phyloP scores from a whole-genome alignment of 2,329 filamentous ascomycete genomes.

The Massarina eburnea region DNA sequence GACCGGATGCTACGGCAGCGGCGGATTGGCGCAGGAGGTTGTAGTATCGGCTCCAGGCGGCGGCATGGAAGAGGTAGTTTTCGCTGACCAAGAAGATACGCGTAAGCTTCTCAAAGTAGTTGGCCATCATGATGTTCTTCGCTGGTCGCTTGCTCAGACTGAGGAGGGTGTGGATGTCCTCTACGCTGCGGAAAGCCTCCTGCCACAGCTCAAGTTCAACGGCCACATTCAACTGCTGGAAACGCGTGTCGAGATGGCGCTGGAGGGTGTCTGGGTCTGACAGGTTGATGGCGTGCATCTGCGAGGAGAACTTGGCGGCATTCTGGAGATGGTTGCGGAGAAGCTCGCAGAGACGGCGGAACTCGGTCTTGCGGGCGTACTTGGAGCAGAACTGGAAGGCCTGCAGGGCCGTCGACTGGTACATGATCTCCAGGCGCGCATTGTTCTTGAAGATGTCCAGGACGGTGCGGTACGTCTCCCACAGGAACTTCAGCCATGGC shows the following conservation, averaged over 20 bases:
- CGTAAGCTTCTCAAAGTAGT: slow-evolving; percentile 99
- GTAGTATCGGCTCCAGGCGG: slow-evolving; percentile 96
- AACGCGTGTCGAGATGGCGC: slow-evolving; percentile 94
- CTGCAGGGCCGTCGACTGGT: slow-evolving; percentile 96
- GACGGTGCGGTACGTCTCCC: slow-evolving; percentile 98
- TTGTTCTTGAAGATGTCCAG: slow-evolving; percentile 99
- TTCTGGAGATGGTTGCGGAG: slow-evolving; percentile 98
- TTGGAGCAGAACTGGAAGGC: slow-evolving; percentile 99
- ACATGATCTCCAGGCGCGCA: slow-evolving; percentile 93
- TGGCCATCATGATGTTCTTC: slow-evolving; percentile 99
- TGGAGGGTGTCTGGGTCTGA: slow-evolving; percentile 97
- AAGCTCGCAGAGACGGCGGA: slow-evolving; percentile 95
- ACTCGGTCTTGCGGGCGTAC: slow-evolving; percentile 98
- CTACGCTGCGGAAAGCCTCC: slow-evolving; percentile 97
- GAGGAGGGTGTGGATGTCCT: slow-evolving; percentile 96
- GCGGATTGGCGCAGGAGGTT: slow-evolving; percentile 92
- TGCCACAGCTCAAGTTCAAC: slow-evolving; percentile 99
- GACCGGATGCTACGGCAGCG: slow-evolving; percentile 76
- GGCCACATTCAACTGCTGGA: slow-evolving; percentile 97
- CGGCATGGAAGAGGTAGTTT: slow-evolving; percentile 99
- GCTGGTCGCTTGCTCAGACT: slow-evolving; percentile 97
- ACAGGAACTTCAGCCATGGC: slow-evolving; percentile 98
- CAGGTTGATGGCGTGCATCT: slow-evolving; percentile 99
- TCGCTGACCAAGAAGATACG: slow-evolving; percentile 98
- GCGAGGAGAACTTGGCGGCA: slow-evolving; percentile 96